Evolutionary conservation across 345 rosid genomes (phyloP).

Genomic region (Corchorus olitorius): DNA sequence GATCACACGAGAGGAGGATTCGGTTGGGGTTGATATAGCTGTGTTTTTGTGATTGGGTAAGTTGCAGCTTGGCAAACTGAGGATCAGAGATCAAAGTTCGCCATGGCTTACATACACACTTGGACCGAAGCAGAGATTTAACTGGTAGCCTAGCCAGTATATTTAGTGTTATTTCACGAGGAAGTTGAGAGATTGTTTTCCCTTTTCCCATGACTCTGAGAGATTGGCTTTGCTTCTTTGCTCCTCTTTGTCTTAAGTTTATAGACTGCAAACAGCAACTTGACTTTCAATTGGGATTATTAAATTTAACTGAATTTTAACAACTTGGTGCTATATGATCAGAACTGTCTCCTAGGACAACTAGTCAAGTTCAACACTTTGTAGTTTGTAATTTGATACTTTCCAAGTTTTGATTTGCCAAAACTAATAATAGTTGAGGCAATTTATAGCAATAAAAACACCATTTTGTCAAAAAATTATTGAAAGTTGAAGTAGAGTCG

Average conservation of each 20-base stretch:
- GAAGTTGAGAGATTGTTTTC: not conserved
- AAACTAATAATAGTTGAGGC: not conserved
- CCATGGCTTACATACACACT: not conserved
- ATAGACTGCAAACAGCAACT: not conserved
- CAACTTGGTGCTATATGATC: not conserved
- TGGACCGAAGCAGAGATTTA: not conserved
- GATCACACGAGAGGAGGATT: not conserved
- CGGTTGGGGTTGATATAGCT: not conserved
- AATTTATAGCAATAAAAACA: not conserved
- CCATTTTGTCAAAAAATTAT: not conserved
- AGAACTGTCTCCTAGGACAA: not conserved
- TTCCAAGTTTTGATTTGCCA: not conserved
- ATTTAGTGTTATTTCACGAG: not conserved
- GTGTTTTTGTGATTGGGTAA: not conserved
- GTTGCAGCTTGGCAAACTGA: not conserved
- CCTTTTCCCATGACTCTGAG: too few relatives aligned
- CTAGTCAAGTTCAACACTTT: not conserved
- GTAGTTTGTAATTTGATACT: not conserved
- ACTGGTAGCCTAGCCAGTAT: not conserved
- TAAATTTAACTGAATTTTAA: not conserved
- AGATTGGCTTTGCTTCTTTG: too few relatives aligned
- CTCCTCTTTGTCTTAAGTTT: too few relatives aligned
- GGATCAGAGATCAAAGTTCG: not conserved
- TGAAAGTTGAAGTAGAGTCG: not conserved
- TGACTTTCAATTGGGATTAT: not conserved